phyloP scores from a whole-genome alignment of 805 yeast species.

The Pichia heedii region DNA sequence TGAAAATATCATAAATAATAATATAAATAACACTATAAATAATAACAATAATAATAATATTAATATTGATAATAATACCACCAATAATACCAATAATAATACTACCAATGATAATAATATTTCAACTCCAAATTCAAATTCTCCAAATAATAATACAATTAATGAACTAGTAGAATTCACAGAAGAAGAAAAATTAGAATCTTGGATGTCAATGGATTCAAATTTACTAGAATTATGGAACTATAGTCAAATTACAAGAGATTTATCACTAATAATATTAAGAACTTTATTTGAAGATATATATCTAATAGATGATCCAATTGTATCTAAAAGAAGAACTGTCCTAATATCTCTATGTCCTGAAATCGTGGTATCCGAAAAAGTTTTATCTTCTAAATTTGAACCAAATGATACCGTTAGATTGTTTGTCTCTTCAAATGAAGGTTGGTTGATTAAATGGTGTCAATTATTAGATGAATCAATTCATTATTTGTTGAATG shows the following conservation, averaged over 20 bases:
- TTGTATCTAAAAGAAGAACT: constrained; percentile 72
- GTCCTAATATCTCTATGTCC: constrained; percentile 76
- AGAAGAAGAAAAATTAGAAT: constrained; percentile 45
- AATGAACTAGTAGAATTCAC: constrained; percentile 12
- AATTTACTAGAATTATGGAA: constrained; percentile 72
- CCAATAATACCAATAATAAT: not conserved
- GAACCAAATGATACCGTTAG: constrained; percentile 57
- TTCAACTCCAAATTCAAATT: not conserved
- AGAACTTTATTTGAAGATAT: constrained; percentile 90
- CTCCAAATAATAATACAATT: not conserved
- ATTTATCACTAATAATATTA: constrained; percentile 66
- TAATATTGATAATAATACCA: constrained; percentile 6
- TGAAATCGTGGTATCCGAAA: constrained; percentile 68
- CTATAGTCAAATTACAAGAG: constrained; percentile 53
- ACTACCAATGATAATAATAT: not conserved
- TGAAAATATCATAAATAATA: too few species aligned
- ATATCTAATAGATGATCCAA: constrained; percentile 83
- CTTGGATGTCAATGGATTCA: constrained; percentile 86
- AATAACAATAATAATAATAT: not conserved
- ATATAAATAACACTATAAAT: not conserved
- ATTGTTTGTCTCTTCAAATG: constrained; percentile 55
- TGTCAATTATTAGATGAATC: constrained; percentile 40
- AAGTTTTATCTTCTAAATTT: constrained; percentile 51
- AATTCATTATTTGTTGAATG: constrained; percentile 23
- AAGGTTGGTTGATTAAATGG: constrained; percentile 90